Base-by-base conservation (phyloP, 371 early-diverging fungal species). In the Mucor plumbeus region DNA sequence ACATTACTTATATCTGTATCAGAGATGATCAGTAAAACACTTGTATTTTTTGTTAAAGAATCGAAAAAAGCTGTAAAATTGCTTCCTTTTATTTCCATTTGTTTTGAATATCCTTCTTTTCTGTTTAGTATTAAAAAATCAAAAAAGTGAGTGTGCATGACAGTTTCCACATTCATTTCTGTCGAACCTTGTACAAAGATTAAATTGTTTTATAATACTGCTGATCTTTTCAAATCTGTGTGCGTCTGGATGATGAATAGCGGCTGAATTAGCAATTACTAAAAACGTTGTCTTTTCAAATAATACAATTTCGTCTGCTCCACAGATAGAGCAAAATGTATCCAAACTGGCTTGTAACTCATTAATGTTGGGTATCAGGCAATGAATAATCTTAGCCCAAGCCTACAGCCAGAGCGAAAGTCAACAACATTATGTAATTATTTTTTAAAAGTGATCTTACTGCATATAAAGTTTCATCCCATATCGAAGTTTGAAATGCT, bases 241-340 rank as follows among this genome's bases (percentile, higher is more conserved):
- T 0, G 79, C 67, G 68, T 92, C 92, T 17, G 80, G 81, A 61
- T 87, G 85, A 26, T 75, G 65, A 13, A 80, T 76, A 1, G 78
- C 77, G 7, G 91, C 84, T 17, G 91, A 77, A 70, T 91, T 91
- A 7, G 94, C 92, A 69, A 98, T 95, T 17, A 97, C 96, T 57
- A 98, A 81, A 75, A 98, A 97, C 1, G 97, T 97, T 14, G 95
- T 88, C 35, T 92, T 79, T 79, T 98, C 98, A 78, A 97, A 98
- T 43, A 98, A 73, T 1, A 96, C 93, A 40, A 96, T 92, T 73
- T 98, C 97, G 62, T 94, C 91, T 1, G 97, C 97, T 61, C 95
- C 97, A 72, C 95, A 92, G 59, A 93, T 83, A 41, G 72, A 65
- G 67, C 92, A 86, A 71, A 98, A 96, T 75, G 62, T 86, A 62